phyloP scores from a whole-genome alignment of 768 basidiomycete species.

The Amanita thiersii region DNA sequence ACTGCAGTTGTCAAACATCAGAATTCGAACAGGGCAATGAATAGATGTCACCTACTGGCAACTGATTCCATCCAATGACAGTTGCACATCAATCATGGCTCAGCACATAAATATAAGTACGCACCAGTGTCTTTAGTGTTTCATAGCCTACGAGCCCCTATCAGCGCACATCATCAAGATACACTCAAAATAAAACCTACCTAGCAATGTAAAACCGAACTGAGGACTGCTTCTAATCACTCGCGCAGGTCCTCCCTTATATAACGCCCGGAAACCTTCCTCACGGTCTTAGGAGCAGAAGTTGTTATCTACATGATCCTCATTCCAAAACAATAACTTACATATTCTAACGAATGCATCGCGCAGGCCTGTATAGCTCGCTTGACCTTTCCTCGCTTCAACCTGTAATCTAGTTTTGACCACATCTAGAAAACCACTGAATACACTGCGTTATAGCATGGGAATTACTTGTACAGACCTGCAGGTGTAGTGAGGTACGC shows the following conservation, averaged over 20 bases:
- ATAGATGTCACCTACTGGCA: slow-evolving; percentile 34
- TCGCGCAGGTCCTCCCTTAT: slow-evolving; percentile 88
- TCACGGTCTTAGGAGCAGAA: slow-evolving; percentile 53
- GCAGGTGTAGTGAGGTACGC: slow-evolving; percentile 91
- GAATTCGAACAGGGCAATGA: slow-evolving; percentile 16
- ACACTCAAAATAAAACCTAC: slow-evolving; percentile 15
- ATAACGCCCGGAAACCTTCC: slow-evolving; percentile 84
- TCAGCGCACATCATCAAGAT: not conserved
- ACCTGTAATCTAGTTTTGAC: slow-evolving; percentile 96
- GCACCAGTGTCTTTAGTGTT: slow-evolving; percentile 36
- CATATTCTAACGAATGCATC: slow-evolving; percentile 92
- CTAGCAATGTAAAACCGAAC: slow-evolving; percentile 90
- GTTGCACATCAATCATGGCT: slow-evolving; percentile 2
- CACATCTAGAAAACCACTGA: slow-evolving; percentile 58
- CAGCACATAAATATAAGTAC: slow-evolving; percentile 13
- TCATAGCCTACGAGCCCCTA: slow-evolving; percentile 27
- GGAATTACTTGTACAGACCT: slow-evolving; percentile 36
- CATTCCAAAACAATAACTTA: slow-evolving; percentile 26
- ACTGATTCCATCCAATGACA: slow-evolving; percentile 18
- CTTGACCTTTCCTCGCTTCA: slow-evolving; percentile 86
- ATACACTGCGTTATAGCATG: not conserved
- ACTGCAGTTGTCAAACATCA: slow-evolving; percentile 42
- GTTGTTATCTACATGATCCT: slow-evolving; percentile 1
- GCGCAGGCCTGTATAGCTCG: slow-evolving; percentile 79
- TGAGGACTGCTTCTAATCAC: slow-evolving; percentile 85